Percentiles rank a stretch among this genome's conserved stretches.
Conservation (phyloP, 2,329 filamentous ascomycete genomes). For the Penicillium fuscoglaucum region DNA sequence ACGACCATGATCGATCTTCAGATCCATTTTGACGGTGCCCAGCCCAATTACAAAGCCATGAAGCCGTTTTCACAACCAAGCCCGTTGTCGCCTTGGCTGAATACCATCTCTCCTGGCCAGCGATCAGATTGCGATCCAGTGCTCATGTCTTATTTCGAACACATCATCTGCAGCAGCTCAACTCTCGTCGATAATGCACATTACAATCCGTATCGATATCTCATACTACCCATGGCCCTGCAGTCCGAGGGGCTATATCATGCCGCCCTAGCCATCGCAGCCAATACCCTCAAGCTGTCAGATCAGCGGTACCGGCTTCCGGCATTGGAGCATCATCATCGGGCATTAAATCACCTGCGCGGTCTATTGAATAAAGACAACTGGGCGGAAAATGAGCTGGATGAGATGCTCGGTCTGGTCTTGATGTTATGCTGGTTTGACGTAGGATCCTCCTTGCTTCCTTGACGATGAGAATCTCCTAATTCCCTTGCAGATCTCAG, state of each 20-base stretch:
- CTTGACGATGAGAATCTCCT: neutral
- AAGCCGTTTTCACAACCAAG: neutral
- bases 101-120: neutral
- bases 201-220: constrained; percentile 32
- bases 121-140: constrained; percentile 16
- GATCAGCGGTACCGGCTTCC: constrained; percentile 22
- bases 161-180: constrained; percentile 30
- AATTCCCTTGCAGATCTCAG: constrained; percentile 24
- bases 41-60: neutral
- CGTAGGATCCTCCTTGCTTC: neutral
- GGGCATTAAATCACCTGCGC: constrained; percentile 12
- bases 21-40: constrained; percentile 11
- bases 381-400: constrained; percentile 21
- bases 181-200: constrained; percentile 29
- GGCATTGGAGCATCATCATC: constrained; percentile 26
- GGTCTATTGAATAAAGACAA: constrained; percentile 3
- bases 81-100: constrained; percentile 7
- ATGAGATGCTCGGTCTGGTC: constrained; percentile 29
- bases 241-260: constrained; percentile 29
- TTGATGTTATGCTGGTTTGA: constrained; percentile 34
- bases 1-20: constrained; percentile 14
- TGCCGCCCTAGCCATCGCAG: constrained; percentile 29
- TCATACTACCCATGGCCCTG: constrained; percentile 32
- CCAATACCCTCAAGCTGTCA: constrained; percentile 26
- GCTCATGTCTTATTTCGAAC: constrained; percentile 29